These are phyloP conservation scores for Limonium bicolor DNA, from an alignment of 148 eudicot genomes.

Conservation along the genomic window DNA sequence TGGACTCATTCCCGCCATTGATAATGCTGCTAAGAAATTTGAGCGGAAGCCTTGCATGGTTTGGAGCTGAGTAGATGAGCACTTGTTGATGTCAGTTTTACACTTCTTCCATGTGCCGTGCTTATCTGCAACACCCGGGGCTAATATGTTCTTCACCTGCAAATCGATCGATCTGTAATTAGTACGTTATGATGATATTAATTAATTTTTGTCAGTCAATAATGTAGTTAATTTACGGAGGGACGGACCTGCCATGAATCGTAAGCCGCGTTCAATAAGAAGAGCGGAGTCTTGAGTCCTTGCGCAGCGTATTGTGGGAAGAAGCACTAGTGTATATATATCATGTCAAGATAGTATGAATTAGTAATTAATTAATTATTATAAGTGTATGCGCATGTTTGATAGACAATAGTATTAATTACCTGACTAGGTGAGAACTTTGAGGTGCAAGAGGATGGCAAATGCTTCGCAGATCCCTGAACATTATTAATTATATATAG, in stretches of 20 bases:
- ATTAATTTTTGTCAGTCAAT: too few species aligned
- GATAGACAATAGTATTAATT: not conserved
- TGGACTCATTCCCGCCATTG: not conserved
- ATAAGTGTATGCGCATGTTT: not conserved
- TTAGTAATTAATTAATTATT: not conserved
- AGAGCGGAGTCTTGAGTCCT: conserved; percentile 4
- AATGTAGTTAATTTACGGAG: too few species aligned
- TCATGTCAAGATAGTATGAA: not conserved
- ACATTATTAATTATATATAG: too few species aligned
- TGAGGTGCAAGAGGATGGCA: conserved; percentile 4
- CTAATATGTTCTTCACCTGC: conserved; percentile 69
- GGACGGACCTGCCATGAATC: conserved; percentile 9
- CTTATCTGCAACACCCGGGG: conserved; percentile 48
- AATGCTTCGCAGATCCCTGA: conserved; percentile 3
- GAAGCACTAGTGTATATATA: not conserved
- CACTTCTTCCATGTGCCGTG: conserved; percentile 54
- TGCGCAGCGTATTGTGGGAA: conserved; percentile 6
- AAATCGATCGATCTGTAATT: not conserved
- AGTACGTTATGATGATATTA: not conserved
- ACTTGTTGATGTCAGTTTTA: conserved; percentile 53
- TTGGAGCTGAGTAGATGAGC: conserved; percentile 49
- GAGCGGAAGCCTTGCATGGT: conserved; percentile 39
- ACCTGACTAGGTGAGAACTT: conserved; percentile 1
- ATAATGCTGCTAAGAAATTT: not conserved
- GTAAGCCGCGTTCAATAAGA: not conserved